A percentile compares a stretch with the other conserved stretches of the same genome.
These are phyloP conservation scores for Microcyclosporella mali DNA, from an alignment of 2,329 filamentous ascomycete genomes.

Conservation along the genomic window DNA sequence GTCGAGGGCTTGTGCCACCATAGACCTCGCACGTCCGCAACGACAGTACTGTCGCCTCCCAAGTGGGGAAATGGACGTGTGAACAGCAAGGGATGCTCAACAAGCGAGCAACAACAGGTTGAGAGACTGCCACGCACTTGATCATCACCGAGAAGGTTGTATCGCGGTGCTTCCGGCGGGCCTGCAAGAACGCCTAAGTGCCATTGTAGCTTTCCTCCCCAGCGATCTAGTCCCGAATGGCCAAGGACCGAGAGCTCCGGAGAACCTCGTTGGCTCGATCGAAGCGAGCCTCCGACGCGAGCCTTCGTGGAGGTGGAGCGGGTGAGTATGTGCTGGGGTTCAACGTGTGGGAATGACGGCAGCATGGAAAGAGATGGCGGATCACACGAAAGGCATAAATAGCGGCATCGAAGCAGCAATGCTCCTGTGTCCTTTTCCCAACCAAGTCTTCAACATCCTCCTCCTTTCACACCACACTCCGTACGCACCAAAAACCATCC, in stretches of 20 bases:
- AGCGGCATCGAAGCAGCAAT: slow-evolving; percentile 15
- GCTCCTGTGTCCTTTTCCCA: slow-evolving; percentile 9
- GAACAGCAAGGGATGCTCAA: slow-evolving; percentile 36
- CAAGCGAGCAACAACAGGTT: slow-evolving; percentile 38
- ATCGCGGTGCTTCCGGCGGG: slow-evolving; percentile 19
- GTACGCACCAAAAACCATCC: not conserved
- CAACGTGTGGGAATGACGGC: slow-evolving; percentile 11
- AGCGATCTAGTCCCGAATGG: slow-evolving; percentile 37
- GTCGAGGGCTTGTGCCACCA: slow-evolving; percentile 6
- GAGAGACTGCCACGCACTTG: slow-evolving; percentile 40
- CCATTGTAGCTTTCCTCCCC: slow-evolving; percentile 22
- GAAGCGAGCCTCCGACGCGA: slow-evolving; percentile 3
- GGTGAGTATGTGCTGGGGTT: not conserved
- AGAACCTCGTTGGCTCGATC: slow-evolving; percentile 39
- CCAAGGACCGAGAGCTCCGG: slow-evolving; percentile 38
- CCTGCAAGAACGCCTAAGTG: slow-evolving; percentile 22
- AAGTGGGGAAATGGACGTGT: slow-evolving; percentile 19
- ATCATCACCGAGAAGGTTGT: slow-evolving; percentile 24
- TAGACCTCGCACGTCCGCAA: not conserved
- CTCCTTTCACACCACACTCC: slow-evolving; percentile 4
- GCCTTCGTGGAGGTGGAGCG: slow-evolving; percentile 7
- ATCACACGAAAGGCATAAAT: slow-evolving; percentile 28
- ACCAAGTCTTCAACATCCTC: slow-evolving; percentile 17
- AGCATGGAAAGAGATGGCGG: slow-evolving; percentile 8
- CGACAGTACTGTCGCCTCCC: slow-evolving; percentile 14